These are phyloP conservation scores for Leishmania tarentolae DNA, from an alignment of 208 protist species.

Conservation along the genomic window DNA sequence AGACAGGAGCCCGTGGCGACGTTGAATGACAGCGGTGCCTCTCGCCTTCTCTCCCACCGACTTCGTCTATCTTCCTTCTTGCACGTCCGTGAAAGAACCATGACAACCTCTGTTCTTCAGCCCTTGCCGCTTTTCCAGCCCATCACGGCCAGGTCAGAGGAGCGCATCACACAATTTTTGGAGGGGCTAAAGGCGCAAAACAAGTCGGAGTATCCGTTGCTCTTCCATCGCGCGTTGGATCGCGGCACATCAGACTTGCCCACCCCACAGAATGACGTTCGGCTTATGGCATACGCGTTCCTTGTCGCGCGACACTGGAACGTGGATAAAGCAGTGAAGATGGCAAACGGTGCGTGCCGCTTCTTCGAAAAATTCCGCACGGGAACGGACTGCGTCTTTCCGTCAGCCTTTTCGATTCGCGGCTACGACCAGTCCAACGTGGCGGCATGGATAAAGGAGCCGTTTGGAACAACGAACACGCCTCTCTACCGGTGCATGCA, in stretches of 20 bases:
- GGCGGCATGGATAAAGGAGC: constrained; percentile 6
- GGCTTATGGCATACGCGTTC: constrained; percentile 59
- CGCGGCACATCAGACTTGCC: constrained; percentile 21
- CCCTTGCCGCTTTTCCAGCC: constrained; percentile 34
- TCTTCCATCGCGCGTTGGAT: constrained; percentile 27
- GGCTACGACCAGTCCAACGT: constrained; percentile 55
- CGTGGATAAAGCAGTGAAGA: constrained; percentile 60
- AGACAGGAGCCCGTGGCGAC: not conserved
- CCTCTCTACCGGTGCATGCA: constrained; percentile 41
- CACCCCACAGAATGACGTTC: constrained; percentile 45
- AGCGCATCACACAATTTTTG: constrained; percentile 58
- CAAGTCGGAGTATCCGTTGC: constrained; percentile 18
- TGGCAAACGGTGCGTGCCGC: constrained; percentile 37
- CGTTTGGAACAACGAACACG: constrained; percentile 1
- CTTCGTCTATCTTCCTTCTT: not conserved
- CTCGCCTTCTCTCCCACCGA: not conserved
- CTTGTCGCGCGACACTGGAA: constrained; percentile 62
- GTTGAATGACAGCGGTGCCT: not conserved
- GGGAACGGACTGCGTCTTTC: constrained; percentile 39
- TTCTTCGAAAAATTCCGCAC: constrained; percentile 42
- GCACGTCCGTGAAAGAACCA: not conserved
- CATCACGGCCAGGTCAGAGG: constrained; percentile 52
- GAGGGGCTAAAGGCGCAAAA: constrained; percentile 27
- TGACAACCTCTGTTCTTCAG: constrained; percentile 16
- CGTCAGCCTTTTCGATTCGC: constrained; percentile 50